Evolutionary conservation across 2,329 filamentous ascomycete genomes (phyloP).

Genomic region (Aspergillus glaucus): DNA sequence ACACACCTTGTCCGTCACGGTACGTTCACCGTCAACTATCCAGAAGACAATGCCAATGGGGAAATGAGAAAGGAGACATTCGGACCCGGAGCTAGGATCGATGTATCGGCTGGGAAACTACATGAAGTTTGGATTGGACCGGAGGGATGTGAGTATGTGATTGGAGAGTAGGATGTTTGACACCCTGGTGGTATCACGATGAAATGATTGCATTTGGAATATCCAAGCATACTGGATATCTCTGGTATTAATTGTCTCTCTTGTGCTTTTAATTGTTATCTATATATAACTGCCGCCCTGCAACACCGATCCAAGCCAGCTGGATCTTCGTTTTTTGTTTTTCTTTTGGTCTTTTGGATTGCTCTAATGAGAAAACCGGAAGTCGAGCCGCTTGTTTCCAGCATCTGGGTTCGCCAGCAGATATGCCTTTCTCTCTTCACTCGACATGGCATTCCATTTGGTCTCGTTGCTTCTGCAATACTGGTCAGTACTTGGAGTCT

Average conservation of each 20-base stretch:
- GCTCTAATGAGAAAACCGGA: conserved; percentile 30
- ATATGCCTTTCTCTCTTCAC: conserved; percentile 32
- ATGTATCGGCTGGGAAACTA: conserved; percentile 50
- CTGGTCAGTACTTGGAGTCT: not conserved
- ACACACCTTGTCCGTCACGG: conserved; percentile 56
- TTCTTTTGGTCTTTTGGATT: no score
- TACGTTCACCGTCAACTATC: conserved; percentile 53
- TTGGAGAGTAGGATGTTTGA: conserved; percentile 43
- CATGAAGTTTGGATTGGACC: conserved; percentile 59
- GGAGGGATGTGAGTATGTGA: conserved; percentile 56
- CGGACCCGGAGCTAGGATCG: conserved; percentile 48
- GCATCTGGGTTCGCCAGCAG: conserved; percentile 32
- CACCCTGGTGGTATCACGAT: not conserved
- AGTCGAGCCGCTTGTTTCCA: conserved; percentile 42
- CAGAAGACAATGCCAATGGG: conserved; percentile 40
- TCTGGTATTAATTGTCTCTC: not conserved
- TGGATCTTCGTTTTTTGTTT: not conserved
- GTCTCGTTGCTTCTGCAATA: conserved; percentile 23
- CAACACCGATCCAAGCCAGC: conserved; percentile 2
- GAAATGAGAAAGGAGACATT: conserved; percentile 48
- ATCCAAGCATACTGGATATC: not conserved
- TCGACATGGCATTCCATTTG: conserved; percentile 37
- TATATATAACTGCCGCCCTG: not conserved
- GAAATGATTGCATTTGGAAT: not conserved
- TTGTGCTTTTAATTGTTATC: not conserved